A percentile compares a stretch with the other conserved stretches of the same genome.
Conservation (phyloP, 805 yeast genomes). For the Priceomyces castillae region DNA sequence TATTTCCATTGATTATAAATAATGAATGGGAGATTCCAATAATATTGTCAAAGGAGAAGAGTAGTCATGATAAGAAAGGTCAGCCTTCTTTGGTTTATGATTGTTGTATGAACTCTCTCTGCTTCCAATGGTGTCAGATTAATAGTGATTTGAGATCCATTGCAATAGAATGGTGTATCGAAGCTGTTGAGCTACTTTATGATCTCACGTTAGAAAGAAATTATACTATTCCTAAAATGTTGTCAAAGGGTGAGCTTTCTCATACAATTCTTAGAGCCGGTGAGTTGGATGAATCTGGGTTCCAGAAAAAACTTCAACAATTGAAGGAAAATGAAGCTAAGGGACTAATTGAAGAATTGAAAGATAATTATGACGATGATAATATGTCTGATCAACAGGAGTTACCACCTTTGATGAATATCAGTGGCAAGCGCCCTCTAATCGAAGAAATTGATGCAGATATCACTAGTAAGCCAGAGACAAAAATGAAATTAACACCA, state of each 20-base stretch:
- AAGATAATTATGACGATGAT: slow-evolving; percentile 14
- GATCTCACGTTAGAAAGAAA: slow-evolving; percentile 58
- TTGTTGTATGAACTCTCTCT: slow-evolving; percentile 67
- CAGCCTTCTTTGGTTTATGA: slow-evolving; percentile 63
- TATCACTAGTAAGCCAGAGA: neutral
- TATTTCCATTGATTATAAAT: slow-evolving; percentile 62
- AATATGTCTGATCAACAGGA: slow-evolving; percentile 15
- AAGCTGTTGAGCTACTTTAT: slow-evolving; percentile 62
- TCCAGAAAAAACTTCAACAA: slow-evolving; percentile 34
- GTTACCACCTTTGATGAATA: slow-evolving; percentile 31
- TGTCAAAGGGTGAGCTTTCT: slow-evolving; percentile 61
- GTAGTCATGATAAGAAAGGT: slow-evolving; percentile 72
- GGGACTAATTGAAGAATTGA: slow-evolving; percentile 43
- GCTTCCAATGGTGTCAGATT: slow-evolving; percentile 59
- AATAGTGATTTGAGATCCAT: slow-evolving; percentile 62
- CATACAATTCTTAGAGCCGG: slow-evolving; percentile 42
- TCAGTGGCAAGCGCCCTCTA: slow-evolving; percentile 37
- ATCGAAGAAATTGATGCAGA: slow-evolving; percentile 51
- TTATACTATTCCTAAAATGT: slow-evolving; percentile 66
- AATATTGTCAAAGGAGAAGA: slow-evolving; percentile 55
- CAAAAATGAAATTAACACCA: neutral
- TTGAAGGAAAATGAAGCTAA: slow-evolving; percentile 41
- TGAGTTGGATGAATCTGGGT: slow-evolving; percentile 40
- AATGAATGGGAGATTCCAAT: slow-evolving; percentile 87
- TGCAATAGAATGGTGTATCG: slow-evolving; percentile 79